Base-by-base conservation (phyloP, 768 basidiomycete genomes). In the Imleria badia region DNA sequence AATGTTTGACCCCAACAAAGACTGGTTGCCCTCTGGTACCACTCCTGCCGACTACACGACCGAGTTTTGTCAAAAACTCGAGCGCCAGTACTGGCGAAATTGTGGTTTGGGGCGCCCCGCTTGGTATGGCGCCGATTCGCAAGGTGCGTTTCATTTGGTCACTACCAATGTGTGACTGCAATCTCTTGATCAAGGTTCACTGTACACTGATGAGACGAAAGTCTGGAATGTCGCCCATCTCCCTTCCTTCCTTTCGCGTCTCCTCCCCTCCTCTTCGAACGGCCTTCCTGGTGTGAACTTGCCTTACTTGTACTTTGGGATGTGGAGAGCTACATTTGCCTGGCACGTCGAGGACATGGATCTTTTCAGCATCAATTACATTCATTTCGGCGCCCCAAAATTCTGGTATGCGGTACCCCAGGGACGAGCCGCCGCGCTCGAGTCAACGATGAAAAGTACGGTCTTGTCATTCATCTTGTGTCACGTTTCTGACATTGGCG, bases 341-440 rank as follows among this genome's bases (percentile, higher is more conserved):
- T 99, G 97, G 96, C 97, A 99, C 64, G 97, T 99, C 45, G 97
- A 99, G 72, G 97, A 99, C 71, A 97, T 98, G 91, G 97, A 99
- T 66, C 79, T 99, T 1, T 98, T 96, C 73, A 95, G 93, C 52
- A 98, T 99, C 75, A 99, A 99, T 68, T 98, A 94, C 69, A 92
- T 99, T 51, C 97, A 99, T 71, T 98, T 98, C 62, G 97, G 97
- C 0, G 94, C 95, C 0, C 94, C 95, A 2, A 98, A 92, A 62
- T 89, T 90, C 65, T 99, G 97, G 97, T 98, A 98, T 70, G 88
- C 94, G 3, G 79, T 98, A 17, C 97, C 97, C 4, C 95, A 97
- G 70, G 87, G 80, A 17, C 82, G 92, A 54, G 85, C 94, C 1
- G 73, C 75, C 14, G 84, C 86, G 12, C 81, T 99, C n/a, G 97